Evolutionary conservation across 2,329 filamentous ascomycete genomes (phyloP).

Genomic region (Triangularia verruculosa): DNA sequence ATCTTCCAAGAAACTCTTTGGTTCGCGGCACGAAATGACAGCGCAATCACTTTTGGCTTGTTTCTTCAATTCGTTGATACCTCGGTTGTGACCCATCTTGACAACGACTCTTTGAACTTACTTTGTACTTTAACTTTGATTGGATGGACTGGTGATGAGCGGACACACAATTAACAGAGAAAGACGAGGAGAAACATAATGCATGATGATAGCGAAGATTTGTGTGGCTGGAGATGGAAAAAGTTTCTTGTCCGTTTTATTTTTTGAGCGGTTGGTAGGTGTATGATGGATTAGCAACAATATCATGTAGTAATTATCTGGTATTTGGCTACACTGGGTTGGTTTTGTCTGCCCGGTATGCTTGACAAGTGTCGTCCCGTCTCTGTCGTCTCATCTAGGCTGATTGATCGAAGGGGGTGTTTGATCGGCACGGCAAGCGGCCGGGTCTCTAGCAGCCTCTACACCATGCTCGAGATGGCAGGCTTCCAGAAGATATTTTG

Average conservation of each 20-base stretch:
- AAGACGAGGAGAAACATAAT: background rate
- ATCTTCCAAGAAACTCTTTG: background rate
- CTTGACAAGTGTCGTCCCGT: background rate
- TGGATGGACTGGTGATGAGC: background rate
- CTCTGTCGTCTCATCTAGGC: background rate
- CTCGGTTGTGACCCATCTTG: background rate
- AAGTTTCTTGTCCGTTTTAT: background rate
- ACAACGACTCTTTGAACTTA: background rate
- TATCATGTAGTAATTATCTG: background rate
- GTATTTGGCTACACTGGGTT: too few species aligned
- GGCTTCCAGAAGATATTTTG: slow-evolving; percentile 5
- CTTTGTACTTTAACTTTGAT: background rate
- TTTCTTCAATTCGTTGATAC: background rate
- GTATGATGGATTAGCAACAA: background rate
- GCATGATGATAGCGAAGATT: background rate
- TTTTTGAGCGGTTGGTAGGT: background rate
- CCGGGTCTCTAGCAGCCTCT: background rate
- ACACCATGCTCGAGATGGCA: background rate
- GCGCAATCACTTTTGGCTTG: background rate
- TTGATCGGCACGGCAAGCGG: slow-evolving; percentile 15
- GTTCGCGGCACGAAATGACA: background rate
- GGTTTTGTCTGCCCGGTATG: too few species aligned
- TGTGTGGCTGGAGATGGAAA: background rate
- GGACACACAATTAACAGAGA: background rate
- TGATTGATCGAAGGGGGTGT: background rate